Conservation (phyloP, 2,329 filamentous ascomycete species). For the Aspergillus fumigatus region DNA sequence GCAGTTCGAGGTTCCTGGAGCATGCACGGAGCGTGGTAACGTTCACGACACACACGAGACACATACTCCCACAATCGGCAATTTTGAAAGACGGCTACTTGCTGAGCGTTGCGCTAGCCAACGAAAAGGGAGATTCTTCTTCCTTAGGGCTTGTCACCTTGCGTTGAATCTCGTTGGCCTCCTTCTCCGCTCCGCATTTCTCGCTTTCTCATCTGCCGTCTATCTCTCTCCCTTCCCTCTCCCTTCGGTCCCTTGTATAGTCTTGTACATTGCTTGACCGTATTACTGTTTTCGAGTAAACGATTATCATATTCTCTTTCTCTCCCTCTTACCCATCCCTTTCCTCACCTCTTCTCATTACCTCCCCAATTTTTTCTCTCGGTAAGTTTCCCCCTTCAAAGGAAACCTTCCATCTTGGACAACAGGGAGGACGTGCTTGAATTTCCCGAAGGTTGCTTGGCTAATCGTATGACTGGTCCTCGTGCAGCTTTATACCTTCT, state of each 20-base stretch:
- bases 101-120: slow-evolving; percentile 28
- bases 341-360: slow-evolving; percentile 12
- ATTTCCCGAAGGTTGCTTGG: background rate
- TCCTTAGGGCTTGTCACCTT: slow-evolving; percentile 31
- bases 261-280: slow-evolving; percentile 27
- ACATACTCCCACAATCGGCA: slow-evolving; percentile 14
- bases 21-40: slow-evolving; percentile 41
- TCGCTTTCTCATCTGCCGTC: slow-evolving; percentile 16
- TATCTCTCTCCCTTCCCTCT: slow-evolving; percentile 20
- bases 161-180: slow-evolving; percentile 21
- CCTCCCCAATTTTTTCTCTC: slow-evolving; percentile 13
- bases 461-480: slow-evolving; percentile 11
- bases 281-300: slow-evolving; percentile 15
- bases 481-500: slow-evolving; percentile 23
- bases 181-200: slow-evolving; percentile 22
- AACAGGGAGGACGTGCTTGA: background rate
- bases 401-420: slow-evolving; percentile 11
- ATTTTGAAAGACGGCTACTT: slow-evolving; percentile 23
- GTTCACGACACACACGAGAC: slow-evolving; percentile 18
- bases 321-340: slow-evolving; percentile 9
- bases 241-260: slow-evolving; percentile 26
- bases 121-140: slow-evolving; percentile 28
- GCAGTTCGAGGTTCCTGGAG: slow-evolving; percentile 36
- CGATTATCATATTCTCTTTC: slow-evolving; percentile 6
- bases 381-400: slow-evolving; percentile 20